These are phyloP conservation scores for Tetracentron sinense DNA, from an alignment of 164 flowering plant genomes.

Conservation along the genomic window DNA sequence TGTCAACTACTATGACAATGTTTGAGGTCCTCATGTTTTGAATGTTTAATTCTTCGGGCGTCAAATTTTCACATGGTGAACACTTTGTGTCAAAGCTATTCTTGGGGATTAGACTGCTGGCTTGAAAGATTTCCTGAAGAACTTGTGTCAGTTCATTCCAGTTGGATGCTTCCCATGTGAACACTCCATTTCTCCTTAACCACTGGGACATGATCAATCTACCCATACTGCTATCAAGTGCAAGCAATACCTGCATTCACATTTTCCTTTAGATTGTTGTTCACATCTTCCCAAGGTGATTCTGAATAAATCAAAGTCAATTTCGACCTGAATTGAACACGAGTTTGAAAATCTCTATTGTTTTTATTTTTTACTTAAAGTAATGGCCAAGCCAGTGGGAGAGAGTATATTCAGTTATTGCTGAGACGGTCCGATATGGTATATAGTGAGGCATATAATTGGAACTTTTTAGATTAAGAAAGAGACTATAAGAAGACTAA, in stretches of 20 bases:
- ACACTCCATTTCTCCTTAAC: constrained; percentile 51
- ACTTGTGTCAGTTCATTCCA: constrained; percentile 85
- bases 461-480: no score
- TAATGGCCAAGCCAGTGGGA: no score
- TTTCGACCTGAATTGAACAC: neutral
- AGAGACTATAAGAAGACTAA: no score
- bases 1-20: constrained; percentile 58
- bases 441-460: no score
- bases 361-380: no score
- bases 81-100: constrained; percentile 22
- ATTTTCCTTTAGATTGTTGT: constrained; percentile 1
- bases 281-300: neutral
- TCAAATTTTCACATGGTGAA: constrained; percentile 26
- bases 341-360: no score
- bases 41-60: constrained; percentile 20
- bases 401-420: no score
- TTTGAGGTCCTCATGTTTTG: constrained; percentile 26
- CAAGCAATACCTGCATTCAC: constrained; percentile 68
- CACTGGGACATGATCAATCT: constrained; percentile 63
- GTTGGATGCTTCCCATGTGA: constrained; percentile 67
- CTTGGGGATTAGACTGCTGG: constrained; percentile 15
- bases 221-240: constrained; percentile 56
- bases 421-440: no score
- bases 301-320: neutral
- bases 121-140: constrained; percentile 47